phyloP scores from a whole-genome alignment of 176 grass and related monocot genomes.

The Paspalum vaginatum region DNA sequence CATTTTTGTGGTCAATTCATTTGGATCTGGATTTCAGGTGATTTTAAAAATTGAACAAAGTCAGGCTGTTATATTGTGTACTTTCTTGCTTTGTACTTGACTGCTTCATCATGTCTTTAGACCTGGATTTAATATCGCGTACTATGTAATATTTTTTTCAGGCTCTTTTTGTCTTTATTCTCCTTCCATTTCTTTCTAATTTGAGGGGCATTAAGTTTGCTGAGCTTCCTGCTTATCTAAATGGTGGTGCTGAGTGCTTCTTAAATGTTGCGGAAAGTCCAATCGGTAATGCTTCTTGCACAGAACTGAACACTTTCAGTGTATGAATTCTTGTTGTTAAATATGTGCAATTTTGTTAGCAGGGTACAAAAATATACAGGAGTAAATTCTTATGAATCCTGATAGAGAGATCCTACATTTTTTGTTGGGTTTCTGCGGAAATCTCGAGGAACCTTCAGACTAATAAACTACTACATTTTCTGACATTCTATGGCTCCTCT shows the following conservation, averaged over 20 bases:
- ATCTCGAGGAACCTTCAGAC: not conserved
- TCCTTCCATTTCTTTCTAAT: slow-evolving; percentile 89
- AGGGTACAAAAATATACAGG: no score
- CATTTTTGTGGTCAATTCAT: slow-evolving; percentile 98
- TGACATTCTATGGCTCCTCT: not conserved
- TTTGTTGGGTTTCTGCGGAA: not conserved
- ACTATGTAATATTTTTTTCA: slow-evolving; percentile 37
- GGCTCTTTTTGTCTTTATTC: slow-evolving; percentile 92
- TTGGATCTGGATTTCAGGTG: slow-evolving; percentile 97
- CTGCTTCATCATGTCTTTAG: not conserved
- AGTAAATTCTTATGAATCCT: not conserved
- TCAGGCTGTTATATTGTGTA: not conserved
- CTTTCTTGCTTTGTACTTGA: not conserved
- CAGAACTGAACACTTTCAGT: not conserved
- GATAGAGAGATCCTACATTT: not conserved
- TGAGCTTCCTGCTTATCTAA: slow-evolving; percentile 81
- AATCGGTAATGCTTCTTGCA: slow-evolving; percentile 61
- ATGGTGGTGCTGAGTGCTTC: slow-evolving; percentile 83
- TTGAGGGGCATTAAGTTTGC: slow-evolving; percentile 85
- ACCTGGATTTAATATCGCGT: slow-evolving; percentile 13
- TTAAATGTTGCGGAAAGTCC: slow-evolving; percentile 71
- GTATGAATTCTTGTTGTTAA: not conserved
- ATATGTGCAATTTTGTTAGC: not conserved
- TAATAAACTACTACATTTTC: not conserved
- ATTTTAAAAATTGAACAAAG: slow-evolving; percentile 19